Conservation (phyloP, 495 filamentous ascomycete genomes). For the Chaetomidium leptoderma region DNA sequence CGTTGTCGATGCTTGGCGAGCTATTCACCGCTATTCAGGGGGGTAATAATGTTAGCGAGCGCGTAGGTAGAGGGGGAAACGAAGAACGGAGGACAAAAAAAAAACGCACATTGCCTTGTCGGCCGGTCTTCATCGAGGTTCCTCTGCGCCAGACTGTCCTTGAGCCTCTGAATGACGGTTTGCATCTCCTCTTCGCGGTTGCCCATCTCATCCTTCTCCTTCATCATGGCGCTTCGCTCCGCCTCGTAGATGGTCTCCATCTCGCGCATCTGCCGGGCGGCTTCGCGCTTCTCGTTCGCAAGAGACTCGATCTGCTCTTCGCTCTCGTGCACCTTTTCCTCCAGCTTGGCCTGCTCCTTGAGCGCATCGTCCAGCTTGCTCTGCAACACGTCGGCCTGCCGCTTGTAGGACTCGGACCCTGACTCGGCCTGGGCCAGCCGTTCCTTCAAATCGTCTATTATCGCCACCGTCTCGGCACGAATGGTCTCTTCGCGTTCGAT, state of each 20-base stretch:
- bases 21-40: slow-evolving; percentile 45
- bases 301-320: slow-evolving; percentile 75
- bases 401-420: slow-evolving; percentile 72
- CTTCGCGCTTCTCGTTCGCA: slow-evolving; percentile 73
- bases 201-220: slow-evolving; percentile 84
- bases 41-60: slow-evolving; percentile 13
- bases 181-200: slow-evolving; percentile 85
- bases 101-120: slow-evolving; percentile 64
- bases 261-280: slow-evolving; percentile 74
- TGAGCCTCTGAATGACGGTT: slow-evolving; percentile 78
- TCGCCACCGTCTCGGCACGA: slow-evolving; percentile 64
- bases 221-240: slow-evolving; percentile 79
- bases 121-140: slow-evolving; percentile 60
- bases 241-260: slow-evolving; percentile 85
- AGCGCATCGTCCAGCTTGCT: slow-evolving; percentile 79
- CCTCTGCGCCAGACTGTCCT: slow-evolving; percentile 77
- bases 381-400: slow-evolving; percentile 80
- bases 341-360: slow-evolving; percentile 76
- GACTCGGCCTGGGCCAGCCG: slow-evolving; percentile 75
- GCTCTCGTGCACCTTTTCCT: slow-evolving; percentile 77
- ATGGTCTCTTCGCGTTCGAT: slow-evolving; percentile 52
- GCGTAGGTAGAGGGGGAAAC: not conserved
- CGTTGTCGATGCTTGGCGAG: slow-evolving; percentile 55
- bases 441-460: slow-evolving; percentile 80
- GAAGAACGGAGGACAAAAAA: not conserved